Conservation (phyloP, 129 eudicot species). For the Pittosporum tobira region DNA sequence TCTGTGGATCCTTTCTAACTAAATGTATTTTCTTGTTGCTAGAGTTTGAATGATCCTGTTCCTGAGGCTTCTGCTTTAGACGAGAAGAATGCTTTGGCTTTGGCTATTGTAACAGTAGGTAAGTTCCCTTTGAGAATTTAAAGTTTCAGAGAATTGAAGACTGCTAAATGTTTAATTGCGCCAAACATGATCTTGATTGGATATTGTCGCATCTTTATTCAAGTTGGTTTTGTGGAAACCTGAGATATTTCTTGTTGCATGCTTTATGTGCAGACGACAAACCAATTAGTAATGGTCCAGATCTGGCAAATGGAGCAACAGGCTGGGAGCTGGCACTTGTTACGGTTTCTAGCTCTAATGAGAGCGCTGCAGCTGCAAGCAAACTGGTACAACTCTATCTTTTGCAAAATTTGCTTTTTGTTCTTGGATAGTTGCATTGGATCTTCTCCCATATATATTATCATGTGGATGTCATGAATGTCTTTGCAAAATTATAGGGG, state of each 20-base stretch:
- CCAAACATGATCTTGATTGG: not conserved
- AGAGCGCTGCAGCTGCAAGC: constrained; percentile 40
- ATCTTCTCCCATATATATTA: no score
- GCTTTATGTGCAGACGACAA: constrained; percentile 27
- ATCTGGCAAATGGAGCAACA: constrained; percentile 39
- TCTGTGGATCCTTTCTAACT: constrained; percentile 7
- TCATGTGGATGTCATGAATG: no score
- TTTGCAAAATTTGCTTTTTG: no score
- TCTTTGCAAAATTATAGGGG: no score
- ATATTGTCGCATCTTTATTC: not conserved
- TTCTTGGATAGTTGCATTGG: no score
- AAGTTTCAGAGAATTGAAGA: not conserved
- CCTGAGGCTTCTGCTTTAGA: constrained; percentile 67
- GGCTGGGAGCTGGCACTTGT: constrained; percentile 92
- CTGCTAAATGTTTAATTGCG: not conserved
- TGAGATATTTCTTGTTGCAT: not conserved
- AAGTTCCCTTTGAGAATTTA: constrained; percentile 22
- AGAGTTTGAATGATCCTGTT: constrained; percentile 66
- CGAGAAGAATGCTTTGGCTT: constrained; percentile 80
- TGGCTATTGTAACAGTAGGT: constrained; percentile 91
- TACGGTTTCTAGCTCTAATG: constrained; percentile 72
- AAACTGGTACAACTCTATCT: constrained; percentile 42
- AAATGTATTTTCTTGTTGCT: constrained; percentile 9
- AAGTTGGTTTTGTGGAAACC: not conserved
- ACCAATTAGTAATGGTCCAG: constrained; percentile 31